Percentiles rank a stretch among this genome's conserved stretches.
Conservation (phyloP, 2,329 filamentous ascomycete species). For the Neurospora sp. region DNA sequence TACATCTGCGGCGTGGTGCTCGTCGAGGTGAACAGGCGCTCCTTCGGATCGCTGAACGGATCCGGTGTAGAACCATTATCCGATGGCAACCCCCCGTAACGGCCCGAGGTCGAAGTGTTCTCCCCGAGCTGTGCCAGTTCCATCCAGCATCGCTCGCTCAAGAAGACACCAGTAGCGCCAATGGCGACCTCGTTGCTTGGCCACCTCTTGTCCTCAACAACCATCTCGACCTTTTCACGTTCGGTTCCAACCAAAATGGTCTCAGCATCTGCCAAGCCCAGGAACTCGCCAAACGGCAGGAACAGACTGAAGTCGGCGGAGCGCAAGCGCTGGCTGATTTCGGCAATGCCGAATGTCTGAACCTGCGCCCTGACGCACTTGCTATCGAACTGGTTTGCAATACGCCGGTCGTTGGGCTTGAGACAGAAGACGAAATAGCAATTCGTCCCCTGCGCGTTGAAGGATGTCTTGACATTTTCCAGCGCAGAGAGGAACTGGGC, state of each 20-base stretch:
- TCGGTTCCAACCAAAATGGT: conserved; percentile 84
- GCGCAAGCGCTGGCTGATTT: conserved; percentile 87
- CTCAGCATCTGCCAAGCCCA: conserved; percentile 78
- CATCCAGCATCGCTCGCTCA: conserved; percentile 93
- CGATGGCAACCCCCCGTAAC: conserved; percentile 44
- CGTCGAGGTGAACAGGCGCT: conserved; percentile 40
- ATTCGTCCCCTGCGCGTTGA: conserved; percentile 76
- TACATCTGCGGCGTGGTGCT: conserved; percentile 51
- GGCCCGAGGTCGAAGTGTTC: conserved; percentile 41
- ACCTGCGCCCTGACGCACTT: conserved; percentile 94
- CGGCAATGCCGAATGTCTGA: conserved; percentile 90
- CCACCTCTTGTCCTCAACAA: conserved; percentile 91
- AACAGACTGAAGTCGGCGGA: conserved; percentile 95
- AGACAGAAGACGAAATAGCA: conserved; percentile 95
- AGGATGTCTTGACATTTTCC: conserved; percentile 81
- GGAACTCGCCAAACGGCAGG: conserved; percentile 89
- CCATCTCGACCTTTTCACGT: conserved; percentile 78
- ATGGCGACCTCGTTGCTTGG: conserved; percentile 82
- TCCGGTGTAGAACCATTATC: conserved; percentile 54
- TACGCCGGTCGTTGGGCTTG: conserved; percentile 93
- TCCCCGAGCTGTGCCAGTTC: conserved; percentile 73
- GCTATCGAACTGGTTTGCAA: conserved; percentile 98
- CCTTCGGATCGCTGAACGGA: conserved; percentile 53
- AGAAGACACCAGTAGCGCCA: conserved; percentile 86
- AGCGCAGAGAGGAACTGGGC: conserved; percentile 85